These are phyloP conservation scores for Haematococcus sp. DNA, from an alignment of 139 green algal genomes.

Conservation along the genomic window DNA sequence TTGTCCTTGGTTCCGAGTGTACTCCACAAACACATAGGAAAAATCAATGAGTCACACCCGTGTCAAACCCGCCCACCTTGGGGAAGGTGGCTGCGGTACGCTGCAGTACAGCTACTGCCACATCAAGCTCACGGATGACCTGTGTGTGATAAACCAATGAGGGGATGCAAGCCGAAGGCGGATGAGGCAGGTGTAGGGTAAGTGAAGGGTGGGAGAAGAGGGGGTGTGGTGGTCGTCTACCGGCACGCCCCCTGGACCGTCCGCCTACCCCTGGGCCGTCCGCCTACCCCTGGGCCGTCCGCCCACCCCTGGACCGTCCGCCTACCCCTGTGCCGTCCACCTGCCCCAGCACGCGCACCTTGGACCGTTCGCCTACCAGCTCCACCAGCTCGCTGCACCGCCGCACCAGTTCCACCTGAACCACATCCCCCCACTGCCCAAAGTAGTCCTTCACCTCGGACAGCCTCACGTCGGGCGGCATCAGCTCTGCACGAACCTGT, in stretches of 20 bases:
- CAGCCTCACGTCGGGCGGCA: constrained; percentile 19
- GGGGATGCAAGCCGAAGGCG: no score
- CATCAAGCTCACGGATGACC: constrained; percentile 11
- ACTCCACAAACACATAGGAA: not conserved
- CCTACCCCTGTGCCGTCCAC: no score
- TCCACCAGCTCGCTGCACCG: constrained; percentile 19
- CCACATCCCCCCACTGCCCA: constrained; percentile 18
- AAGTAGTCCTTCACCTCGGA: constrained; percentile 6
- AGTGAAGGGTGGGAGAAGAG: no score
- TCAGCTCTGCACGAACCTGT: no score
- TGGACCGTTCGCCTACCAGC: constrained; percentile 34
- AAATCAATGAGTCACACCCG: not conserved
- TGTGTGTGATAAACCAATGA: no score
- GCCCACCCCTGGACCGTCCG: no score
- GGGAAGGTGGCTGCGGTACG: constrained; percentile 17
- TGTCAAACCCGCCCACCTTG: constrained; percentile 13
- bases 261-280: no score
- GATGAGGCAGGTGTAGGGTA: no score
- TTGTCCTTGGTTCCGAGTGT: not conserved
- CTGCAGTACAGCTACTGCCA: constrained; percentile 31
- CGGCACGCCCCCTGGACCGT: no score
- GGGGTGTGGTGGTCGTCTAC: no score
- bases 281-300: no score
- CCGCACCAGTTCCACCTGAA: constrained; percentile 27
- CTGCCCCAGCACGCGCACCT: no score